Conservation (phyloP, 1,284 basidiomycete species). For the Dichomitus squalens region DNA sequence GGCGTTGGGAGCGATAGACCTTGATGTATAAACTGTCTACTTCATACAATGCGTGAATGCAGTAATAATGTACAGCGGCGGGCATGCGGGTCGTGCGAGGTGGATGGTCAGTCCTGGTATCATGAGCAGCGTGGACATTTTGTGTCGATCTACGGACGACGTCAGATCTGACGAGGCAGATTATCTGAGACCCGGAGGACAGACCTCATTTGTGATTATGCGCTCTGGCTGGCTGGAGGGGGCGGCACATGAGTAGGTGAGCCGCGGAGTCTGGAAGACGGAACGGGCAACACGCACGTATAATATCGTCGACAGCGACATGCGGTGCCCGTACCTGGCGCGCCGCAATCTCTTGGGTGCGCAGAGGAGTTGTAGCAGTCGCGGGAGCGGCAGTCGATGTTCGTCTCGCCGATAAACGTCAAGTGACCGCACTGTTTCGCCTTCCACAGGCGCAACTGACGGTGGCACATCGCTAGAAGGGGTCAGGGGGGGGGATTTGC, state of each 20-base stretch:
- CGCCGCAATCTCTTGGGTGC: constrained; percentile 51
- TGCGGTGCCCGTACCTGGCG: constrained; percentile 38
- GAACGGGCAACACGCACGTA: constrained; percentile 40
- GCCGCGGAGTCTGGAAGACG: not conserved
- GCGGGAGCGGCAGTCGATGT: constrained; percentile 54
- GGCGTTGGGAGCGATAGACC: constrained; percentile 63
- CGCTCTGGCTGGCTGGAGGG: constrained; percentile 35
- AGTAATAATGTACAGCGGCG: constrained; percentile 13
- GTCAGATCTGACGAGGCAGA: not conserved
- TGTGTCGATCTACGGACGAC: not conserved
- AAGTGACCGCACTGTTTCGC: constrained; percentile 57
- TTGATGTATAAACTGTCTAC: constrained; percentile 36
- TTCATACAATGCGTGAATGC: constrained; percentile 15
- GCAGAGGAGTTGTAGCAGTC: constrained; percentile 49
- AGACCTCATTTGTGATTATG: constrained; percentile 31
- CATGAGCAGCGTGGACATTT: constrained; percentile 22
- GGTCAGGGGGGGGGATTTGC: constrained; percentile 5
- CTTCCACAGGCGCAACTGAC: constrained; percentile 55
- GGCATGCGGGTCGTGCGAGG: constrained; percentile 1
- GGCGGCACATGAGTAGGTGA: constrained; percentile 1
- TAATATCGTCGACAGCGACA: constrained; percentile 69
- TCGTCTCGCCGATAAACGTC: constrained; percentile 48
- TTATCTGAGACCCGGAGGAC: not conserved
- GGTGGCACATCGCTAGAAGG: constrained; percentile 59
- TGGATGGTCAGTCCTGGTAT: not conserved